Conservation (phyloP, 257 asterid species). For the Plantago elongata region DNA sequence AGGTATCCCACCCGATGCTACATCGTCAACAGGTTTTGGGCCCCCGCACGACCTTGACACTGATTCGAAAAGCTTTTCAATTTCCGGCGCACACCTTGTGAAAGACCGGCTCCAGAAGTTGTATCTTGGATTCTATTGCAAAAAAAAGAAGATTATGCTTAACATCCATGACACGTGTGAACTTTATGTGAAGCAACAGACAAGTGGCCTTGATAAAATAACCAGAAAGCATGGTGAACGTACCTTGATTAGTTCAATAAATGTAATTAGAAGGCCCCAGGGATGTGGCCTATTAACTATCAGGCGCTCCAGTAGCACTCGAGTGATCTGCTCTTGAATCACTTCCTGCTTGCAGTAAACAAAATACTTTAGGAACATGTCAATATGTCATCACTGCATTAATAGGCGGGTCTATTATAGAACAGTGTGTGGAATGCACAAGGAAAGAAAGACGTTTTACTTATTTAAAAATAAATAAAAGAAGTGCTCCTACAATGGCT, state of each 20-base stretch:
- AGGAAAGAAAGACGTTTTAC: too few relatives aligned
- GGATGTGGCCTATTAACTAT: conserved; percentile 93
- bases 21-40: conserved; percentile 79
- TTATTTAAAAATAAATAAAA: too few relatives aligned
- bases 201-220: neutral
- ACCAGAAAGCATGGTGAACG: neutral
- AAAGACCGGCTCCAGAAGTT: conserved; percentile 89
- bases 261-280: conserved; percentile 92
- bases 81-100: conserved; percentile 93
- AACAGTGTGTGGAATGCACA: too few relatives aligned
- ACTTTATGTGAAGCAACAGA: neutral
- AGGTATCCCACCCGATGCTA: conserved; percentile 60
- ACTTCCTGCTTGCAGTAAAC: conserved; percentile 53
- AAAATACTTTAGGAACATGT: neutral
- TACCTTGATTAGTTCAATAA: conserved; percentile 91
- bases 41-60: conserved; percentile 96
- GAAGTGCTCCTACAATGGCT: too few relatives aligned
- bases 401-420: neutral
- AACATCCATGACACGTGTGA: too few relatives aligned
- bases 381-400: neutral
- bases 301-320: conserved; percentile 79
- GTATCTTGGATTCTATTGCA: conserved; percentile 76
- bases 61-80: conserved; percentile 84
- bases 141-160: neutral
- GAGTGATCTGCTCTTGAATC: conserved; percentile 92